Conservation (phyloP, 257 asterid species). For the Gentiana straminea region DNA sequence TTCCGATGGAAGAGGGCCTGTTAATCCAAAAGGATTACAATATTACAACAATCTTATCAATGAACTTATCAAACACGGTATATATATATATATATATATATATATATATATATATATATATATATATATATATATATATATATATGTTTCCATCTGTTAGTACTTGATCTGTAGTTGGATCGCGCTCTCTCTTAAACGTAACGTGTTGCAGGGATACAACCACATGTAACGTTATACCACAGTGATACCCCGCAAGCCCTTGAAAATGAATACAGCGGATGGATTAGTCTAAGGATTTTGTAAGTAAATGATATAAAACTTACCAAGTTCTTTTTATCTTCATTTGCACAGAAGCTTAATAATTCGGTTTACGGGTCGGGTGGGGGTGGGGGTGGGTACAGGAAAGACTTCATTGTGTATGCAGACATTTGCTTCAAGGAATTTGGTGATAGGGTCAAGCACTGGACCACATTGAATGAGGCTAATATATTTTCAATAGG, state of each 20-base stretch:
- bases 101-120: conserved; percentile 5
- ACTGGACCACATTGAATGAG: conserved; percentile 54
- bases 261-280: conserved; percentile 42
- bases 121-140: neutral
- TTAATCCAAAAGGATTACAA: conserved; percentile 28
- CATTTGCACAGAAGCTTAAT: neutral
- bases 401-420: conserved; percentile 41
- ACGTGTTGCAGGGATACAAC: conserved; percentile 37
- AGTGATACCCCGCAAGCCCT: conserved; percentile 49
- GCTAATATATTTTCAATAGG: conserved; percentile 27
- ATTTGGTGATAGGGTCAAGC: conserved; percentile 40
- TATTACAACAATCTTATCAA: conserved; percentile 47
- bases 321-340: neutral
- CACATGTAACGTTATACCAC: conserved; percentile 37
- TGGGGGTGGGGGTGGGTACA: conserved; percentile 1
- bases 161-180: neutral
- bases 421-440: conserved; percentile 46
- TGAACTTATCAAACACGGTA: conserved; percentile 34
- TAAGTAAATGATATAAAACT: conserved; percentile 8
- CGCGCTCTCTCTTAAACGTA: too few relatives aligned
- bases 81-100: neutral
- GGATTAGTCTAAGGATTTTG: conserved; percentile 41
- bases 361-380: neutral
- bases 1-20: conserved; percentile 22
- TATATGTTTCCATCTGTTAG: neutral